A percentile compares a stretch with the other conserved stretches of the same genome.
These are phyloP conservation scores for Chalciporus chontae DNA, from an alignment of 768 basidiomycete species.

Conservation along the genomic window DNA sequence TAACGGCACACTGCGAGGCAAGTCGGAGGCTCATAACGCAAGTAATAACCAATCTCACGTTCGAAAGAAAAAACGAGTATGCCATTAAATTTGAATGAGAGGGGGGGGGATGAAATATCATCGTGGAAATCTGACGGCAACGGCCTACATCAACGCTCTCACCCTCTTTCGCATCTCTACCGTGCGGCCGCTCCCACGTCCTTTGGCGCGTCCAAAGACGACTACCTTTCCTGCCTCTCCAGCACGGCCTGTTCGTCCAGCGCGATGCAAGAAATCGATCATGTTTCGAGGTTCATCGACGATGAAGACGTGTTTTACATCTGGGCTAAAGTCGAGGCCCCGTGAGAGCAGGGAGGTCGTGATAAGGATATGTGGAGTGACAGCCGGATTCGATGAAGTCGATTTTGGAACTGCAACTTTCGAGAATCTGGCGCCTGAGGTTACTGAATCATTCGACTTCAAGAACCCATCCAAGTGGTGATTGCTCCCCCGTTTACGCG, in stretches of 20 bases:
- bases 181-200: conserved; percentile 54
- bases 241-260: conserved; percentile 78
- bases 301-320: conserved; percentile 79
- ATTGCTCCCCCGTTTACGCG: conserved; percentile 65
- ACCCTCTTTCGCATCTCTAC: conserved; percentile 52
- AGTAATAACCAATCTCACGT: neutral
- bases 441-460: conserved; percentile 16
- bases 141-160: conserved; percentile 30
- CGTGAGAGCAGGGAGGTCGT: conserved; percentile 90
- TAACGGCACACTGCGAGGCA: neutral
- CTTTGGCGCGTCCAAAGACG: conserved; percentile 68
- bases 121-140: neutral
- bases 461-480: conserved; percentile 77
- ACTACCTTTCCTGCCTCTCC: conserved; percentile 69
- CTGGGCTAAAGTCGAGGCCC: conserved; percentile 82
- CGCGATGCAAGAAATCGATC: conserved; percentile 90
- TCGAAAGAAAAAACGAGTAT: neutral
- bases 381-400: conserved; percentile 22
- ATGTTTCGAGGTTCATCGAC: conserved; percentile 86
- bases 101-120: no score
- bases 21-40: no score
- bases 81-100: neutral
- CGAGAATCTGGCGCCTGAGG: neutral
- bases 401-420: conserved; percentile 3
- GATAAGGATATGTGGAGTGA: conserved; percentile 65